Percentiles rank a stretch among this genome's conserved stretches.
These are phyloP conservation scores for Tardiomyces depauwii DNA, from an alignment of 1,139 yeast genomes.

Conservation along the genomic window DNA sequence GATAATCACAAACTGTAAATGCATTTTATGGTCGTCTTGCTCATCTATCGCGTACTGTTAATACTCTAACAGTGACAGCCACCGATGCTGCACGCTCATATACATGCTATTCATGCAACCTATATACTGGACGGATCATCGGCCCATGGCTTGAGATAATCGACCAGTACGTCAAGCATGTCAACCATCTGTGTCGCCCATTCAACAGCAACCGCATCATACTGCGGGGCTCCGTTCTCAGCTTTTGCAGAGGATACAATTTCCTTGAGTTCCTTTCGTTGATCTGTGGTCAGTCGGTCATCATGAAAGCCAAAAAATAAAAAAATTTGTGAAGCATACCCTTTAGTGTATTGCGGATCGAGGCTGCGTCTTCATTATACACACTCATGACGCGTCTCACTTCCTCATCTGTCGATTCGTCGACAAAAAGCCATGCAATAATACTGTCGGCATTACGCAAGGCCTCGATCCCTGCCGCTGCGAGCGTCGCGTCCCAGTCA, in stretches of 20 bases:
- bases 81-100: too few species aligned
- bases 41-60: too few species aligned
- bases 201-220: background rate
- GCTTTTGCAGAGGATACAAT: background rate
- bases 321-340: background rate
- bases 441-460: constrained; percentile 15
- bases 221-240: background rate
- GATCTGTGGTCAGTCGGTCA: background rate
- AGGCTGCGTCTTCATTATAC: too few species aligned
- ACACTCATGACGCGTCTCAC: too few species aligned
- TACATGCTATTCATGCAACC: too few species aligned
- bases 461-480: constrained; percentile 17
- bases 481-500: constrained; percentile 12
- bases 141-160: background rate
- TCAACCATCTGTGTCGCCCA: background rate
- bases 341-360: background rate
- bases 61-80: too few species aligned
- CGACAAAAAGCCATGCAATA: constrained; percentile 22
- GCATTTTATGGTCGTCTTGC: too few species aligned
- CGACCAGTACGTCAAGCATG: background rate
- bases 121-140: too few species aligned
- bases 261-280: background rate
- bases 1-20: too few species aligned
- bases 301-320: too few species aligned
- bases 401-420: constrained; percentile 10